Conservation (phyloP, 2,329 filamentous ascomycete genomes). For the Ophiostoma himal-ulmi region DNA sequence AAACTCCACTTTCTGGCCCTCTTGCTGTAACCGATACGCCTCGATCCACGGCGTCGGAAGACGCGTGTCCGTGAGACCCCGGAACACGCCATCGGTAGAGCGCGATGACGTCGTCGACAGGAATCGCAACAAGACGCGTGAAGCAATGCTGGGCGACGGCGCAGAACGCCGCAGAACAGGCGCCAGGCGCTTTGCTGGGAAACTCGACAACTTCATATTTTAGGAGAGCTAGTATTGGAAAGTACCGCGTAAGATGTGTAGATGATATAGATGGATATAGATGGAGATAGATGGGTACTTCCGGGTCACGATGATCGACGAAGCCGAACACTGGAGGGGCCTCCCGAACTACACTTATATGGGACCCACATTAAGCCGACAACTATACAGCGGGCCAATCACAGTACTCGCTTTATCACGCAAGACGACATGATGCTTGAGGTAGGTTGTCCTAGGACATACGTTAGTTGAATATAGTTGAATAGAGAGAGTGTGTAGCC, state of each 20-base stretch:
- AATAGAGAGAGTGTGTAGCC: not conserved
- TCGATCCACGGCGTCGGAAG: slow-evolving; percentile 60
- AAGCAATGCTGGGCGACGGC: not conserved
- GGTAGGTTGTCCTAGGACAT: not conserved
- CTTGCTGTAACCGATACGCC: slow-evolving; percentile 52
- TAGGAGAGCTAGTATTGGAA: not conserved
- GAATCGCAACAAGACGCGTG: not conserved
- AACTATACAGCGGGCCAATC: not conserved
- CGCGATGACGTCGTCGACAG: slow-evolving; percentile 19
- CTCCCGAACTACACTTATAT: not conserved
- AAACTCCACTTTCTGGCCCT: slow-evolving; percentile 32
- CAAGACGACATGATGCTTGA: not conserved
- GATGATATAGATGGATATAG: not conserved
- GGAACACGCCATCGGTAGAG: slow-evolving; percentile 36
- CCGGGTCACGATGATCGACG: not conserved
- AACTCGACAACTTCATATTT: not conserved
- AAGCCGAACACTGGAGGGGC: not conserved
- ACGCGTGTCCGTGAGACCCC: slow-evolving; percentile 34
- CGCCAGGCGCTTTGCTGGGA: not conserved
- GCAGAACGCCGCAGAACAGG: not conserved
- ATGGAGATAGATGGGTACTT: not conserved
- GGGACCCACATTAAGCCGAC: slow-evolving; percentile 1
- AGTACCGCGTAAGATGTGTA: not conserved
- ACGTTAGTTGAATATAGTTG: not conserved
- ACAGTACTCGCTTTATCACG: not conserved